Base-by-base conservation (phyloP, 2,329 filamentous ascomycete species). In the Diaporthe helianthi region DNA sequence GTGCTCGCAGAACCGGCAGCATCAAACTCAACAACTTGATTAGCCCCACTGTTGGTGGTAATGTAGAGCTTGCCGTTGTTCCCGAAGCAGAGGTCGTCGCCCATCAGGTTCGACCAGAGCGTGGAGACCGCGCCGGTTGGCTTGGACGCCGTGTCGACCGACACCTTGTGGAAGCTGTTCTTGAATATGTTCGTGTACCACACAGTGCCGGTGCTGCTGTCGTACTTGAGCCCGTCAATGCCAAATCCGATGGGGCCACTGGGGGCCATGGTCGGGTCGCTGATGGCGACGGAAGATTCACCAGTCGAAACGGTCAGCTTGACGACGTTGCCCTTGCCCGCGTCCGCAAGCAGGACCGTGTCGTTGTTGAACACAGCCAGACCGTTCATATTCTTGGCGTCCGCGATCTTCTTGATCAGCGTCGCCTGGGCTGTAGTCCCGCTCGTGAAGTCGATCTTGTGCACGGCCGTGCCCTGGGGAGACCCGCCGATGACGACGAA, bases 131-230 rank as follows among this genome's bases (percentile, higher is more conserved):
- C 38, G 3, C 76, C 76, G 1, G 73, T 74, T 0, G 76, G 71
- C 70, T 76, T 76, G 31, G 72, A 76, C 4, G 74, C 74, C 4
- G 74, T 63, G 55, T 79, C 76, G 38, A 79, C 73, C 12, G 75
- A 38, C 12, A 79, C 67, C 71, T 76, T 76, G 74, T 79, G 75
- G 73, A 79, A 77, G 54, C 73, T 76, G 73, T 79, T 79, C 71
- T 74, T 75, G 73, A 78, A 78, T 67, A 78, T 78, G 72, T 78
- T 79, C 51, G 76, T 79, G 74, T 78, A 79, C 76, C 76, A 79
- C 8, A 79, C 72, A 13, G 71, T 72, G 29, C 75, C 74, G 71
- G 71, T 72, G 31, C 75, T 74, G 71, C 77, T 73, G 29, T 64
- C 61, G 72, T 77, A 77, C 67, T 76, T 76, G 67, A 78, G 75